Evolutionary conservation across 345 rosid species (phyloP), one percentile per base, ranked within the genome.

Genomic region (Salix dunnii): DNA sequence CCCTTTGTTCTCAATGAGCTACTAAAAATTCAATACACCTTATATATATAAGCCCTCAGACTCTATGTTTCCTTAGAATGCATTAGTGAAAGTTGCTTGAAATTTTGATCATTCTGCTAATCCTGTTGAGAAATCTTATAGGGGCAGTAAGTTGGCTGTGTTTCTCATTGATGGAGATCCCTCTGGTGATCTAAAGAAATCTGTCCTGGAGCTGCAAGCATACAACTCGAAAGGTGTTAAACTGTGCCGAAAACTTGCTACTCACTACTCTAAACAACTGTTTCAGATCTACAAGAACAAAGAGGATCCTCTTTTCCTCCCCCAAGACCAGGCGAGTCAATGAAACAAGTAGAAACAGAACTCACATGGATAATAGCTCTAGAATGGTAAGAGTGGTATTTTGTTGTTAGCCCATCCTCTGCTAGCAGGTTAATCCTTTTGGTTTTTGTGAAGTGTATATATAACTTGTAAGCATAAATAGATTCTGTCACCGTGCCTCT

Each of bases 141-240:
- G 94, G 85, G 98, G 93, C 28, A 76, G 84, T 46, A 62, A 46
- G n/a, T 67, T 92, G 81, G 97, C 86, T 0, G 77, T 77, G 76
- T 91, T 90, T 77, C 89, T 92, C 30, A 90, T 87, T 0, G 89
- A 77, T 67, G 88, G 90, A 78, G 91, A 90, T 68, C 84, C 91
- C 2, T 17, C 61, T 4, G 87, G 92, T n/a, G 89, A 85, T 68
- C 58, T 90, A 68, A 86, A 75, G 86, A 91, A 86, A 86, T 86
- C 97, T 1, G 87, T 80, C 4, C 31, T 86, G 82, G 88, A 94
- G 77, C 70, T 94, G 87, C 51, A 81, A 75, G 77, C 63, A 23
- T 75, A 70, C 75, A 84, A 85, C 42, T 53, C 42, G 20, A 64
- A 72, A 13, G 92, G 74, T 0, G 82, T 87, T 62, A 93, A 88